These are phyloP conservation scores for Cutaneotrichosporon arboriforme DNA, from an alignment of 1,284 basidiomycete genomes.

Conservation along the genomic window DNA sequence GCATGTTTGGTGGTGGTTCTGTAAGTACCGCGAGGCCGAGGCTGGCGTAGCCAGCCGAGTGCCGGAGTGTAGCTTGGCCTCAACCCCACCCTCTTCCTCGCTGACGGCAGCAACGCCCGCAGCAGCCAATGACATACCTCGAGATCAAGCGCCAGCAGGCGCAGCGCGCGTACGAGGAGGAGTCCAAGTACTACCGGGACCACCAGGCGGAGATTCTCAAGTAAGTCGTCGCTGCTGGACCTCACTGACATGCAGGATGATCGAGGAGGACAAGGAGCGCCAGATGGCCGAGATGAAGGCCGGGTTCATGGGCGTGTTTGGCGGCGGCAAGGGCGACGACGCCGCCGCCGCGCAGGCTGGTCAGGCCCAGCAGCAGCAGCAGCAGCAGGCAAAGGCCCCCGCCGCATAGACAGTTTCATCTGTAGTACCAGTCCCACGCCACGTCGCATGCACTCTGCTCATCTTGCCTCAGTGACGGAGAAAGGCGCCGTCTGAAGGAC, in stretches of 20 bases:
- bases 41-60: conserved; percentile 35
- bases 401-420: background rate
- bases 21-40: conserved; percentile 3
- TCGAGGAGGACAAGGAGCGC: conserved; percentile 66
- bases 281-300: conserved; percentile 59
- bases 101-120: conserved; percentile 26
- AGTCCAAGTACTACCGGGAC: conserved; percentile 77
- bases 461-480: too few species aligned
- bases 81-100: too few species aligned
- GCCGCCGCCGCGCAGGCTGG: background rate
- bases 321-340: conserved; percentile 20
- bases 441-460: conserved; percentile 3
- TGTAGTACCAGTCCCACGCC: too few species aligned
- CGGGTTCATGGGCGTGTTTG: conserved; percentile 50
- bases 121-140: conserved; percentile 71
- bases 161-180: conserved; percentile 74
- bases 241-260: conserved; percentile 41
- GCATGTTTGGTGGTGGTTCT: conserved; percentile 56
- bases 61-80: too few species aligned
- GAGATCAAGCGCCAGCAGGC: conserved; percentile 85
- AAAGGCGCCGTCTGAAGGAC: too few species aligned
- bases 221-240: conserved; percentile 21
- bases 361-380: background rate
- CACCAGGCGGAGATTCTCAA: conserved; percentile 77
- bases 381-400: background rate